Conservation (phyloP, 495 filamentous ascomycete genomes). For the Xylaria grammica region DNA sequence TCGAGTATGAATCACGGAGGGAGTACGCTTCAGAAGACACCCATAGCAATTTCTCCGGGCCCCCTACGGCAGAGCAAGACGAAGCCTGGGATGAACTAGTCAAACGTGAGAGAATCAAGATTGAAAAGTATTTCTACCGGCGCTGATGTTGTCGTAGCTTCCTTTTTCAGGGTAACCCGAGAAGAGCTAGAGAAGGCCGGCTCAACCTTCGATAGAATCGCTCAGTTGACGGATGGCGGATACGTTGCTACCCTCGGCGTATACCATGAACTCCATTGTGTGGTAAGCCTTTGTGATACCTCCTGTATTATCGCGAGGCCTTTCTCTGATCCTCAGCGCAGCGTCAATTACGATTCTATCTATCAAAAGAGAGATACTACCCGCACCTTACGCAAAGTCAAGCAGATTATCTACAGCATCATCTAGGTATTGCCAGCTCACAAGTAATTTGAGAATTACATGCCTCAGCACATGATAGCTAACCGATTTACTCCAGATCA, state of each 20-base stretch:
- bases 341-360: conserved; percentile 25
- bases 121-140: too few relatives aligned
- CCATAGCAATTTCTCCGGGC: conserved; percentile 21
- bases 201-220: neutral
- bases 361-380: conserved; percentile 25
- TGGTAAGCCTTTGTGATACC: neutral
- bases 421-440: conserved; percentile 22
- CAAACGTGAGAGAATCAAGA: too few relatives aligned
- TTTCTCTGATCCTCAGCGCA: neutral
- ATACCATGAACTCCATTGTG: conserved; percentile 24
- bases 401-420: conserved; percentile 18
- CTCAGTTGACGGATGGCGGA: neutral
- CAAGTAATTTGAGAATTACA: neutral
- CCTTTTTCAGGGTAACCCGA: neutral
- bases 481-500: conserved; percentile 19
- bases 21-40: too few relatives aligned
- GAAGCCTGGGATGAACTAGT: conserved; percentile 23
- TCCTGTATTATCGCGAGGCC: neutral
- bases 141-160: too few relatives aligned
- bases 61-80: conserved; percentile 12
- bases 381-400: conserved; percentile 24
- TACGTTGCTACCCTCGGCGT: conserved; percentile 14
- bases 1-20: too few relatives aligned
- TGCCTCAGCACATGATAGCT: neutral
- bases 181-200: conserved; percentile 8